phyloP scores from a whole-genome alignment of 2,329 filamentous ascomycete genomes.

The Aspergillus versicolor region DNA sequence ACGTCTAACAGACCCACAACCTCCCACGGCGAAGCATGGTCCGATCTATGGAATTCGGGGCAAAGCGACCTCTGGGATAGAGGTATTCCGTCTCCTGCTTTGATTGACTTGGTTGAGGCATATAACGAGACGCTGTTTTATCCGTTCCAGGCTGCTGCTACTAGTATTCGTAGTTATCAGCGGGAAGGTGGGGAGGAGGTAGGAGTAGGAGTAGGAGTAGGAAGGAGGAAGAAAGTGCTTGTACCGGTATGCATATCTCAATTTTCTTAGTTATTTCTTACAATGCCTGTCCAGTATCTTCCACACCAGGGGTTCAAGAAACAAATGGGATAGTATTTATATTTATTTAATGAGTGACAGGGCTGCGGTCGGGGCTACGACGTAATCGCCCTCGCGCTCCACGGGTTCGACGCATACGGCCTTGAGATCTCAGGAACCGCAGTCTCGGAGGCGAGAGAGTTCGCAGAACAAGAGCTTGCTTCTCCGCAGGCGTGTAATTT shows the following conservation, averaged over 20 bases:
- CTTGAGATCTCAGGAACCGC: conserved; percentile 30
- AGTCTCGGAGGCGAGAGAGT: conserved; percentile 21
- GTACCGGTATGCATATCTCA: conserved; percentile 24
- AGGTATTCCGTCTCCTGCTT: conserved; percentile 29
- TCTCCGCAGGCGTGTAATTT: conserved; percentile 22
- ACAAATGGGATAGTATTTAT: neutral
- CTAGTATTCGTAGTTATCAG: too few relatives aligned
- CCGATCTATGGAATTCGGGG: conserved; percentile 24
- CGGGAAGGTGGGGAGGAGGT: too few relatives aligned
- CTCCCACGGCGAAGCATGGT: conserved; percentile 14
- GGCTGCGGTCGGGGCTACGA: conserved; percentile 37
- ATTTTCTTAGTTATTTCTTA: too few relatives aligned
- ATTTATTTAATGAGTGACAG: conserved; percentile 11
- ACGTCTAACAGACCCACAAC: neutral
- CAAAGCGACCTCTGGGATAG: conserved; percentile 32
- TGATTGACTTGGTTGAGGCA: conserved; percentile 30
- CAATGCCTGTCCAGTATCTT: neutral
- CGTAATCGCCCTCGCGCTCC: conserved; percentile 31
- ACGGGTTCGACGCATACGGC: conserved; percentile 31
- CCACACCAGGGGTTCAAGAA: neutral
- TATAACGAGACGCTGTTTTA: conserved; percentile 12
- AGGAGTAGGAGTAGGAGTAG: too few relatives aligned
- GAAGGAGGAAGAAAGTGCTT: conserved; percentile 24
- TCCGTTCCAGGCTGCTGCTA: conserved; percentile 1
- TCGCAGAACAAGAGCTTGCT: conserved; percentile 20